Conservation (phyloP, 805 yeast species). For the Kregervanrija pseudodelftensis region DNA sequence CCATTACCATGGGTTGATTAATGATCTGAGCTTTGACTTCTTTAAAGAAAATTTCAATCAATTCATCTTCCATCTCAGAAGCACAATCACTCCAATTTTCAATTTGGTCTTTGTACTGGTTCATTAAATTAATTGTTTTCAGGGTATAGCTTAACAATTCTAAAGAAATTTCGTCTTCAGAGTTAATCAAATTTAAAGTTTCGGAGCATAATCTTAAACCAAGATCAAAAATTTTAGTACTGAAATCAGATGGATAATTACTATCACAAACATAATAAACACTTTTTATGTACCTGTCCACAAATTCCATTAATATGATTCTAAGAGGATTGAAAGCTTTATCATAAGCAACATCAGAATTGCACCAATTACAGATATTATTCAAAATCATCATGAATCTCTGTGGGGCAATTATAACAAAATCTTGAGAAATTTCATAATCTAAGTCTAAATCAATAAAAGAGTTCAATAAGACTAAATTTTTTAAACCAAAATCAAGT, state of each 20-base stretch:
- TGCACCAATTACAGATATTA: constrained; percentile 50
- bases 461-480: constrained; percentile 41
- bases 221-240: constrained; percentile 28
- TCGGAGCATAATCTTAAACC: constrained; percentile 35
- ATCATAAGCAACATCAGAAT: constrained; percentile 55
- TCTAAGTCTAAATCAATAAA: constrained; percentile 31
- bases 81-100: constrained; percentile 30
- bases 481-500: constrained; percentile 34
- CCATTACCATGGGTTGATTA: constrained; percentile 28
- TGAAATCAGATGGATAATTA: constrained; percentile 23
- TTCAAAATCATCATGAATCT: constrained; percentile 56
- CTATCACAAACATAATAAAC: constrained; percentile 24
- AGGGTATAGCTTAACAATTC: constrained; percentile 44
- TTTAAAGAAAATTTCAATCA: constrained; percentile 35
- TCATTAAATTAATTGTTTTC: constrained; percentile 31
- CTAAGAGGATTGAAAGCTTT: constrained; percentile 44
- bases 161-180: constrained; percentile 15
- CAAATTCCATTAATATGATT: constrained; percentile 42
- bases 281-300: constrained; percentile 22
- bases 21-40: constrained; percentile 5
- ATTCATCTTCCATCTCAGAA: constrained; percentile 32
- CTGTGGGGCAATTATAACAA: constrained; percentile 51
- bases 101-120: constrained; percentile 20
- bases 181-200: constrained; percentile 33
- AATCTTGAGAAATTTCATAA: constrained; percentile 15